Conservation (phyloP, 768 basidiomycete species). For the Amylocystis lapponica region DNA sequence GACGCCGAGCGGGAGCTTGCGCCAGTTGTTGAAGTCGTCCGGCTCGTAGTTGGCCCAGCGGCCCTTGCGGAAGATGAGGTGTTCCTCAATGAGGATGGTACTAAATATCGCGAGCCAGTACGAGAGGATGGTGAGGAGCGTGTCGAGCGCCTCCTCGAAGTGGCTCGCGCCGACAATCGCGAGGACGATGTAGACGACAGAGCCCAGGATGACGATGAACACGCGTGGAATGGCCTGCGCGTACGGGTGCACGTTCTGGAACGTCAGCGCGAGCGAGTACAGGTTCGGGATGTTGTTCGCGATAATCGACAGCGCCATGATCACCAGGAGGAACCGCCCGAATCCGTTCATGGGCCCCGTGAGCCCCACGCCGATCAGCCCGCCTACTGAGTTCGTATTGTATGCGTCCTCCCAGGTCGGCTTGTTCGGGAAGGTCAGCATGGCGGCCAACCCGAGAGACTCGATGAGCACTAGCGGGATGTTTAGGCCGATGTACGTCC, state of each 20-base stretch:
- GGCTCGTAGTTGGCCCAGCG: constrained; percentile 30
- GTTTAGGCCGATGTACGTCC: constrained; percentile 33
- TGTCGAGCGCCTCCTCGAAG: constrained; percentile 34
- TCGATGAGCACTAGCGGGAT: constrained; percentile 31
- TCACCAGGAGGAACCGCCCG: constrained; percentile 35
- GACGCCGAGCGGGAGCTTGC: constrained; percentile 31
- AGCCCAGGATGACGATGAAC: constrained; percentile 27
- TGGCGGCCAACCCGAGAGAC: constrained; percentile 36
- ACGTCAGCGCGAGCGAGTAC: constrained; percentile 37
- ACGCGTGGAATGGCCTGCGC: constrained; percentile 33
- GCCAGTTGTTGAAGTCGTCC: constrained; percentile 27
- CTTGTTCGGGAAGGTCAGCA: constrained; percentile 26
- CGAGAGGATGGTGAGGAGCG: constrained; percentile 23
- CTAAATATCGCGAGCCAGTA: constrained; percentile 44
- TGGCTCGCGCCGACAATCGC: constrained; percentile 35
- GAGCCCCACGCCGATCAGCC: constrained; percentile 34
- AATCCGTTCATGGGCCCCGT: constrained; percentile 26
- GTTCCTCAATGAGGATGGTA: constrained; percentile 37
- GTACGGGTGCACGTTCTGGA: constrained; percentile 32
- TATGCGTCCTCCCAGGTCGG: constrained; percentile 28
- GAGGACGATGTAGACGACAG: constrained; percentile 34
- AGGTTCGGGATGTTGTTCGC: constrained; percentile 40
- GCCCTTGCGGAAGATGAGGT: constrained; percentile 38
- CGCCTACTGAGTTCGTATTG: constrained; percentile 31
- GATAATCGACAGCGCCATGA: constrained; percentile 34